Evolutionary conservation across 2,329 filamentous ascomycete species (phyloP).

Genomic region (Pochonia chlamydosporia): DNA sequence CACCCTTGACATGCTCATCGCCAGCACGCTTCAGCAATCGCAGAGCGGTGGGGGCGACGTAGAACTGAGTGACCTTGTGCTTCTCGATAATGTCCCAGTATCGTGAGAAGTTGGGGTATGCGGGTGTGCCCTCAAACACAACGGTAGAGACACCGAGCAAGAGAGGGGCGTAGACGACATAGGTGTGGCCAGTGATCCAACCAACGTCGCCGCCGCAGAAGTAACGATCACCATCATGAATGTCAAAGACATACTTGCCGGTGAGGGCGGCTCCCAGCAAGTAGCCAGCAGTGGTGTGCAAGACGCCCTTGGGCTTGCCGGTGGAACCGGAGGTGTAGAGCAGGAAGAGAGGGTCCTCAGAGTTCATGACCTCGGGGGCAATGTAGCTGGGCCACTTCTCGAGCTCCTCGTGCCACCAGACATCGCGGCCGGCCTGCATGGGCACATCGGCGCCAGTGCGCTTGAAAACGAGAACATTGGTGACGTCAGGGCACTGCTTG

Average conservation of each 20-base stretch:
- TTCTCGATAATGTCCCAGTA: constrained; percentile 99
- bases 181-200: constrained; percentile 98
- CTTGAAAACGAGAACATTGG: constrained; percentile 84
- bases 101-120: constrained; percentile 94
- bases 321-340: constrained; percentile 98
- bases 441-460: constrained; percentile 90
- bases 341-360: constrained; percentile 94
- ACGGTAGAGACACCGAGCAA: constrained; percentile 90
- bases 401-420: constrained; percentile 98
- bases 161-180: constrained; percentile 93
- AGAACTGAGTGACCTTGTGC: constrained; percentile 95
- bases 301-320: constrained; percentile 96
- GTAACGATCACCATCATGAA: constrained; percentile 87
- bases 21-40: constrained; percentile 92
- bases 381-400: constrained; percentile 95
- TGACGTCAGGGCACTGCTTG: constrained; percentile 89
- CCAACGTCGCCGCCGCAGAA: constrained; percentile 98
- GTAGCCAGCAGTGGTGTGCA: constrained; percentile 96
- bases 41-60: constrained; percentile 92
- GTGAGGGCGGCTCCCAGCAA: constrained; percentile 89
- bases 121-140: constrained; percentile 95
- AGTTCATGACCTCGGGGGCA: constrained; percentile 79
- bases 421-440: constrained; percentile 81
- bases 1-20: constrained; percentile 81
- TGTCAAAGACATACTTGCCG: constrained; percentile 98